phyloP scores from a whole-genome alignment of 2,329 filamentous ascomycete genomes.

The Geoglossum cookeanum region DNA sequence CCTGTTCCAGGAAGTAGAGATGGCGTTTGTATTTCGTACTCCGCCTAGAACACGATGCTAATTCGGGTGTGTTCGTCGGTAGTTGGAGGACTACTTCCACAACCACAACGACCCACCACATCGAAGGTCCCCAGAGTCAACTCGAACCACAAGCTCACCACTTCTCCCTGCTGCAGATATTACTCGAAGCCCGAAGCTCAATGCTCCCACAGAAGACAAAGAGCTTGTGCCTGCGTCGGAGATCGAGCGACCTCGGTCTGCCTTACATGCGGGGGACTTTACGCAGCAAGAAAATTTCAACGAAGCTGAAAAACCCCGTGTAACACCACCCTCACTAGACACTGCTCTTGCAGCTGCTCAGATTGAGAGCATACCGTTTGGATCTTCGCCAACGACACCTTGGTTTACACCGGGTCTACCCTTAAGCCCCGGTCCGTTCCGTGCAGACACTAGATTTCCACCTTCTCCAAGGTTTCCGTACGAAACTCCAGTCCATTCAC shows the following conservation, averaged over 20 bases:
- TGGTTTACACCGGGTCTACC: slow-evolving; percentile 26
- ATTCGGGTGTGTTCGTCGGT: slow-evolving; percentile 1
- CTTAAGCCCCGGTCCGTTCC: slow-evolving; percentile 2
- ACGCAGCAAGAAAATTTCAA: slow-evolving; percentile 26
- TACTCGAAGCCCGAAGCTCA: slow-evolving; percentile 14
- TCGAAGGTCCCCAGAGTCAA: slow-evolving; percentile 15
- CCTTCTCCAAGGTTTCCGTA: not conserved
- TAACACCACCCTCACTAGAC: slow-evolving; percentile 7
- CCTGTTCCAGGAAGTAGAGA: too few relatives aligned
- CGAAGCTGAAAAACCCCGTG: slow-evolving; percentile 13
- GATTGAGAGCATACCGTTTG: not conserved
- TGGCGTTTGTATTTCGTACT: too few relatives aligned
- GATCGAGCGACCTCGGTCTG: slow-evolving; percentile 69
- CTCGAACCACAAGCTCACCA: slow-evolving; percentile 8
- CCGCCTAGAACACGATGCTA: not conserved
- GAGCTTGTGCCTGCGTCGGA: slow-evolving; percentile 26
- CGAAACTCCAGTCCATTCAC: not conserved
- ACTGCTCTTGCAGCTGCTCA: not conserved
- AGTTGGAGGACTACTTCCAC: slow-evolving; percentile 23
- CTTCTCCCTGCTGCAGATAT: slow-evolving; percentile 30
- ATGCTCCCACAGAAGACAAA: not conserved
- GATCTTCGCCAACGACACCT: slow-evolving; percentile 35
- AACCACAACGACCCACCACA: slow-evolving; percentile 21
- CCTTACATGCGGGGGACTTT: slow-evolving; percentile 49
- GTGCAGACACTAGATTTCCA: not conserved